Evolutionary conservation across 331 rosid species (phyloP).

Genomic region (Acacia concinna): DNA sequence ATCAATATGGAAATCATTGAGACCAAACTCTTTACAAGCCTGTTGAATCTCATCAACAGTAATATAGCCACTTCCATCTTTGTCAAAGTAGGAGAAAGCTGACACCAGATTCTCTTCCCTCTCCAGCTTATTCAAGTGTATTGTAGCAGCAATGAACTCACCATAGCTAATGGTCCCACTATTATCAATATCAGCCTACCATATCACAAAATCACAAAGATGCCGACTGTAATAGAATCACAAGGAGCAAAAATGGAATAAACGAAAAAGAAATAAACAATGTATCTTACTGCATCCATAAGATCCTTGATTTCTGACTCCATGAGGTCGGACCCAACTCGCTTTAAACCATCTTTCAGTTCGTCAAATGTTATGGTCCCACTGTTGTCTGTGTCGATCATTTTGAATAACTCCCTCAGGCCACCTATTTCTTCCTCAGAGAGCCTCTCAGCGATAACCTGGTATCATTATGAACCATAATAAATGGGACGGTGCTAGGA

Average conservation of each 20-base stretch:
- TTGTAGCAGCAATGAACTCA: constrained; percentile 61
- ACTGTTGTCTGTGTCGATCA: constrained; percentile 58
- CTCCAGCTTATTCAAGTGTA: constrained; percentile 61
- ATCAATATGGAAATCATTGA: constrained; percentile 54
- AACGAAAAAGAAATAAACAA: neutral
- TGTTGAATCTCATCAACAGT: constrained; percentile 63
- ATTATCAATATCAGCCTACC: constrained; percentile 55
- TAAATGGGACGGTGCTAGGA: constrained; percentile 11
- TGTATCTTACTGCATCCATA: constrained; percentile 60
- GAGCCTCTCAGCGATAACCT: constrained; percentile 63
- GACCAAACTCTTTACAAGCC: constrained; percentile 64
- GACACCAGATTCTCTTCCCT: constrained; percentile 58
- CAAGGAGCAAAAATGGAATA: neutral
- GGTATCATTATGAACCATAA: constrained; percentile 20
- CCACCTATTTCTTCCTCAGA: constrained; percentile 69
- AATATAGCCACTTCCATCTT: constrained; percentile 64
- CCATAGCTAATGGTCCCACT: constrained; percentile 57
- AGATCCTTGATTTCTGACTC: constrained; percentile 68
- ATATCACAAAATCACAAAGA: neutral
- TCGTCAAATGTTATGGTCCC: constrained; percentile 64
- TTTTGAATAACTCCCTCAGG: constrained; percentile 55
- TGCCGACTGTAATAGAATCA: neutral
- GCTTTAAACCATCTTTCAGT: constrained; percentile 53
- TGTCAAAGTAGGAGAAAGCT: constrained; percentile 64
- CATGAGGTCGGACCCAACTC: constrained; percentile 63